These are phyloP conservation scores for Cylindrotheca fusiformis DNA, from an alignment of 108 stramenopile genomes.

Conservation along the genomic window DNA sequence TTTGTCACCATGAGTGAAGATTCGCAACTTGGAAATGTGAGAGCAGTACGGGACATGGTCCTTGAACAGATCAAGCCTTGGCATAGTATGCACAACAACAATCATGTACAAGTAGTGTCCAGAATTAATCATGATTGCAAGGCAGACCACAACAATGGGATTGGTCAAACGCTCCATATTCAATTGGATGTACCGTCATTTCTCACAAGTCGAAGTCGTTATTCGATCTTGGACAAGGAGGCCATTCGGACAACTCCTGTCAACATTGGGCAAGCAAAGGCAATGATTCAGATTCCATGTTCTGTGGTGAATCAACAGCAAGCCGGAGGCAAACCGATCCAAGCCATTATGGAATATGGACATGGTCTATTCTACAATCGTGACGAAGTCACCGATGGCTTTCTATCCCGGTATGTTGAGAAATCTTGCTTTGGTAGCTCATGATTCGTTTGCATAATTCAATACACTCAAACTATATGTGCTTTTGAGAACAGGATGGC, in stretches of 20 bases:
- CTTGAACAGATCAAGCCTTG: constrained; percentile 1
- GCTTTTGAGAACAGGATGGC: constrained; percentile 49
- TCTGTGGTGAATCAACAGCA: constrained; percentile 28
- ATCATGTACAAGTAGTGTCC: constrained; percentile 24
- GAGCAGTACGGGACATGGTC: constrained; percentile 45
- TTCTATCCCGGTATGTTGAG: constrained; percentile 11
- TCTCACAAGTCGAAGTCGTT: constrained; percentile 38
- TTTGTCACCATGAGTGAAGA: constrained; percentile 44
- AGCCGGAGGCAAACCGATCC: constrained; percentile 22
- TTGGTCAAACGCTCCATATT: constrained; percentile 58
- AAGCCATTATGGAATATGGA: constrained; percentile 70
- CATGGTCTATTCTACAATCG: constrained; percentile 74
- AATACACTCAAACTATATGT: no score
- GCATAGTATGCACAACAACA: neutral
- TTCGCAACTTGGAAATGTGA: constrained; percentile 41
- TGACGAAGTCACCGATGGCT: constrained; percentile 27
- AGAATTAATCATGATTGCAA: constrained; percentile 20
- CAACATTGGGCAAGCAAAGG: constrained; percentile 45
- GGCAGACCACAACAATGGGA: neutral
- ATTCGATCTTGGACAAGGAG: constrained; percentile 26
- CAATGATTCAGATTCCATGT: constrained; percentile 69
- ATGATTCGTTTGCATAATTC: no score
- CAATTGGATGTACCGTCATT: constrained; percentile 66
- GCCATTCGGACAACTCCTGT: constrained; percentile 6
- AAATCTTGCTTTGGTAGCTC: no score